A percentile compares a stretch with the other conserved stretches of the same genome.
Conservation (phyloP, 306 rosid genomes). For the Trifolium fragiferum region DNA sequence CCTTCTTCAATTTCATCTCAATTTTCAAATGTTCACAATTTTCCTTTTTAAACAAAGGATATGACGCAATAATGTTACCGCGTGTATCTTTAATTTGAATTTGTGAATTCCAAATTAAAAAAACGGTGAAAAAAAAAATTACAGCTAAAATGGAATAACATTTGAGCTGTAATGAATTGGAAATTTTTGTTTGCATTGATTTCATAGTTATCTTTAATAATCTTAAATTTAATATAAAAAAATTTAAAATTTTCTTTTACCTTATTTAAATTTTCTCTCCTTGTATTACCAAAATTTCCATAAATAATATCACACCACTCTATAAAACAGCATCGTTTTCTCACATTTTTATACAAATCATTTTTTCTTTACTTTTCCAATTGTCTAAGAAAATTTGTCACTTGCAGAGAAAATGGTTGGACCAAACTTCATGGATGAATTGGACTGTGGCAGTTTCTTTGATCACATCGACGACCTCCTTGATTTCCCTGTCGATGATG, state of each 20-base stretch:
- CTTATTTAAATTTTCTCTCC: no score
- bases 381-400: no score
- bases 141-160: slow-evolving; percentile 11
- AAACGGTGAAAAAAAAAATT: neutral
- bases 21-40: neutral
- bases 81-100: slow-evolving; percentile 19
- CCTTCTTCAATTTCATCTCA: slow-evolving; percentile 13
- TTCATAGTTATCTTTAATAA: slow-evolving; percentile 15
- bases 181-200: slow-evolving; percentile 9
- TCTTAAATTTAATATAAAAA: no score
- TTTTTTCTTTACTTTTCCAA: no score
- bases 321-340: neutral
- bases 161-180: slow-evolving; percentile 7
- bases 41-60: neutral
- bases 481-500: slow-evolving; percentile 73
- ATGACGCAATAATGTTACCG: neutral
- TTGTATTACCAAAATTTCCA: slow-evolving; percentile 15
- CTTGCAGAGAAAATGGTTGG: slow-evolving; percentile 63
- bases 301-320: neutral
- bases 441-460: slow-evolving; percentile 92
- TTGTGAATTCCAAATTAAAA: neutral
- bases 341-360: no score
- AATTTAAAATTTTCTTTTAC: neutral
- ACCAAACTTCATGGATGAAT: slow-evolving; percentile 70
- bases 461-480: slow-evolving; percentile 94